These are phyloP conservation scores for Termitomyces sp. DNA, from an alignment of 1,284 basidiomycete species.

Conservation along the genomic window DNA sequence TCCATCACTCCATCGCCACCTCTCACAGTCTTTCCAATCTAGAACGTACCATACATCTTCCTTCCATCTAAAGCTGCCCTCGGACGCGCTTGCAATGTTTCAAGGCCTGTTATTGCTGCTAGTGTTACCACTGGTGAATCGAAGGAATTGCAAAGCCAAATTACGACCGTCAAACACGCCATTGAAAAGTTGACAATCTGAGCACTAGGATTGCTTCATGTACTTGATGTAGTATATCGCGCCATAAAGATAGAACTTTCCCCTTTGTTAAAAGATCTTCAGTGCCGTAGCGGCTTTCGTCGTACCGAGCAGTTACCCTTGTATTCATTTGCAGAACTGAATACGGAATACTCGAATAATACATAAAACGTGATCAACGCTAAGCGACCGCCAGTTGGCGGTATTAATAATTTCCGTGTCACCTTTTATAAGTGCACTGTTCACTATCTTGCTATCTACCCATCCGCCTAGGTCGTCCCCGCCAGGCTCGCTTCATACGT, in stretches of 20 bases:
- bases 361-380: background rate
- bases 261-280: no score
- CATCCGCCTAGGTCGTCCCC: background rate
- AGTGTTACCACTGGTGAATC: conserved; percentile 96
- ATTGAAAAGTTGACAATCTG: conserved; percentile 64
- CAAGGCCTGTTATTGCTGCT: conserved; percentile 91
- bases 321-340: no score
- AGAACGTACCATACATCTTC: conserved; percentile 97
- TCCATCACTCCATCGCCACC: background rate
- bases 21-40: conserved; percentile 7
- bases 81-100: conserved; percentile 94
- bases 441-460: background rate
- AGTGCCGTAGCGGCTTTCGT: background rate
- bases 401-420: background rate
- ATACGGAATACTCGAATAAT: no score
- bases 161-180: conserved; percentile 82
- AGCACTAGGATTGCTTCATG: background rate
- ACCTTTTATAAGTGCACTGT: background rate
- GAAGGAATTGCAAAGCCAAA: conserved; percentile 88
- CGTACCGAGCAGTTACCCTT: no score
- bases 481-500: background rate
- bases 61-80: conserved; percentile 92
- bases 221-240: background rate
- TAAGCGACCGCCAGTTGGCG: background rate
- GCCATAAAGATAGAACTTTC: background rate